Conservation (phyloP, 1,284 basidiomycete species). For the Amylostereum areolatum region DNA sequence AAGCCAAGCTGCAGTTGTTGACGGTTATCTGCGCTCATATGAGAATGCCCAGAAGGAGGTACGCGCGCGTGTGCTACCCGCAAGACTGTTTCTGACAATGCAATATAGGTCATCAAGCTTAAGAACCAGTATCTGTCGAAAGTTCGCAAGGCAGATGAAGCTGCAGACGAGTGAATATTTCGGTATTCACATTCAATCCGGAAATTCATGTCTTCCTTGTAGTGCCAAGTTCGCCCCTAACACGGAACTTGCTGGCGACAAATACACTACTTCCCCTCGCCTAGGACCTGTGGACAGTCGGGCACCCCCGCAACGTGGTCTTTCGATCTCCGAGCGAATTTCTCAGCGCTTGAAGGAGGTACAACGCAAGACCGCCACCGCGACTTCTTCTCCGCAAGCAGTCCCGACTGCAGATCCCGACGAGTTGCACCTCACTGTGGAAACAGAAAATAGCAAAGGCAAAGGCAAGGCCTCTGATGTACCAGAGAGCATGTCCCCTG, state of each 20-base stretch:
- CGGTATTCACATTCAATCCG: conserved; percentile 1
- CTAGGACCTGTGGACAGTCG: conserved; percentile 51
- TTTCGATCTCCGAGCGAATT: conserved; percentile 75
- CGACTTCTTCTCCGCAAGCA: conserved; percentile 26
- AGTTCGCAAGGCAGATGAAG: conserved; percentile 77
- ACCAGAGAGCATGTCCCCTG: conserved; percentile 50
- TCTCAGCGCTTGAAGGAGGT: conserved; percentile 69
- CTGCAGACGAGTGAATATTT: conserved; percentile 78
- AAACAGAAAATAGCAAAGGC: conserved; percentile 65
- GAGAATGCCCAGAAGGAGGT: conserved; percentile 60
- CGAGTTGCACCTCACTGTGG: conserved; percentile 22
- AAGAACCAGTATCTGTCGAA: conserved; percentile 77
- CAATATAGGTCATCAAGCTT: conserved; percentile 49
- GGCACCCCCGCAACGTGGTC: conserved; percentile 49
- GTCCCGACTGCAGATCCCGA: conserved; percentile 30
- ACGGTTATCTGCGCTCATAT: conserved; percentile 67
- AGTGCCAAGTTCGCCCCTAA: conserved; percentile 81
- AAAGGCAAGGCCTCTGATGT: conserved; percentile 60
- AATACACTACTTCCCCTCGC: conserved; percentile 72
- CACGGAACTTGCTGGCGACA: conserved; percentile 46
- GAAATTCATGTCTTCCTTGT: conserved; percentile 3
- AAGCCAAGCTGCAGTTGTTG: conserved; percentile 53
- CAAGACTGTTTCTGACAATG: not conserved
- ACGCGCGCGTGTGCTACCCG: conserved; percentile 7
- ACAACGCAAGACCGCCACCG: conserved; percentile 47